Base-by-base conservation (phyloP, 345 rosid species). In the Geranium rotundifolium region DNA sequence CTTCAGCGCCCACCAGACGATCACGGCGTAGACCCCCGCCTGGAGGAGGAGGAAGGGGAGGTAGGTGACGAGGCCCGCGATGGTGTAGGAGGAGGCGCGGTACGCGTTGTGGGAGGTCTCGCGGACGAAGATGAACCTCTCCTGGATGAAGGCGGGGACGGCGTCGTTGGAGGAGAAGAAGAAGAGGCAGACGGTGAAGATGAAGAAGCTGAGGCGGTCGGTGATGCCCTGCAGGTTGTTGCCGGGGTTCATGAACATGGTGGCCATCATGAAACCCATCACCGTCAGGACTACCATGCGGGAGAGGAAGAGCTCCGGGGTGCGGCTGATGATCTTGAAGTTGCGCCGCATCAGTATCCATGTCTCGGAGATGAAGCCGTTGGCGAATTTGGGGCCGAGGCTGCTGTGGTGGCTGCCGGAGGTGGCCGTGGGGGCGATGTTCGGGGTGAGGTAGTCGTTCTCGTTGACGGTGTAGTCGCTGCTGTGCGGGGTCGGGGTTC, bases 381-480 rank as follows among this genome's bases (percentile, higher is more conserved):
- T 85, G 14, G 73, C 69, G 23, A 74, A 85, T 65, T 85, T 85
- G 0, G 82, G 79, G 14, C 81, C 77, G 3, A 71, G 72, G 17
- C 58, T 20, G 5, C 60, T 57, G 16, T 66, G 55, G 0, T 50
- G 31, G 14, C n/a, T 37, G 41, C 27, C 27, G 27, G 27, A 23
- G 2, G 13, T 3, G 65, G 65, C 59, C 7, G 54, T 65, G 8
- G 59, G 37, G n/a, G 61, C 61, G 4, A 54, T 34, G 7, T 30
- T 61, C 0, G 91, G 86, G 5, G 86, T 85, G 58, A 79, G 23
- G 63, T 83, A 83, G 67, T 85, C 91, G 8, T 79, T 62, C 69
- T 85, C 91, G 49, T 83, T 74, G 65, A 85, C 91, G 0, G 88
- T 83, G 77, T 81, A 85, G 75, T 85, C 91, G n/a, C 88, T 85